phyloP scores from a whole-genome alignment of 2,329 filamentous ascomycete genomes.

The Madurella fahalii region DNA sequence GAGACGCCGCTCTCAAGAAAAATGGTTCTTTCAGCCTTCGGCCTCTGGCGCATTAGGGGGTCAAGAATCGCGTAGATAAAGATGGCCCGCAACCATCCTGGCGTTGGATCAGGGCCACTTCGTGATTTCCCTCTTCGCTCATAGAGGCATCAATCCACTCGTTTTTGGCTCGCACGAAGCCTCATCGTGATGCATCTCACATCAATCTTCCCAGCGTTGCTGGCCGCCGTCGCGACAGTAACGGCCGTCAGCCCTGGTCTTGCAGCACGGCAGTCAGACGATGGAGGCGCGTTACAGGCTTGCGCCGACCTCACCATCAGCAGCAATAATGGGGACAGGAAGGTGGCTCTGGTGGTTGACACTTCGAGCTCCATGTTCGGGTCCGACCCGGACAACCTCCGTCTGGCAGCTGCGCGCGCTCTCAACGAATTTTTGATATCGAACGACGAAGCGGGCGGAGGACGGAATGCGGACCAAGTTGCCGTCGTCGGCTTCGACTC shows the following conservation, averaged over 20 bases:
- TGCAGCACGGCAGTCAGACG: not conserved
- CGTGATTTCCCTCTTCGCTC: not conserved
- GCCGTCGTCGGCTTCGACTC: slow-evolving; percentile 23
- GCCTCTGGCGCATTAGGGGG: no score
- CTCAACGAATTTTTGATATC: slow-evolving; percentile 25
- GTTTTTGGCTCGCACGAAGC: not conserved
- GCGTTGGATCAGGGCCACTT: not conserved
- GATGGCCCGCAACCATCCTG: not conserved
- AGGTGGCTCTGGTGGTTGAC: slow-evolving; percentile 28
- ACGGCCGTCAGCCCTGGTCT: not conserved
- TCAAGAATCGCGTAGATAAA: no score
- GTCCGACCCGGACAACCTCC: slow-evolving; percentile 21
- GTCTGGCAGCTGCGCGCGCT: slow-evolving; percentile 21
- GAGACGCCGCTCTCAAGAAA: no score
- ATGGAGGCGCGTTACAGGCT: not conserved
- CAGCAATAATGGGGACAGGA: slow-evolving; percentile 25
- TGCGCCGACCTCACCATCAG: slow-evolving; percentile 17
- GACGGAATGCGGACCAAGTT: slow-evolving; percentile 23
- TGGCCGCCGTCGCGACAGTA: not conserved
- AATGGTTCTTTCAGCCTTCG: no score
- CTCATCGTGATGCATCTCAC: not conserved
- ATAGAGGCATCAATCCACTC: not conserved
- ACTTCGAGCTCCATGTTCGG: slow-evolving; percentile 23
- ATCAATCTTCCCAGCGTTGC: not conserved
- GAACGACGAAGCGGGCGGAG: slow-evolving; percentile 16